phyloP scores from a whole-genome alignment of 2,329 filamentous ascomycete genomes.

The Penicillium janthinellum region DNA sequence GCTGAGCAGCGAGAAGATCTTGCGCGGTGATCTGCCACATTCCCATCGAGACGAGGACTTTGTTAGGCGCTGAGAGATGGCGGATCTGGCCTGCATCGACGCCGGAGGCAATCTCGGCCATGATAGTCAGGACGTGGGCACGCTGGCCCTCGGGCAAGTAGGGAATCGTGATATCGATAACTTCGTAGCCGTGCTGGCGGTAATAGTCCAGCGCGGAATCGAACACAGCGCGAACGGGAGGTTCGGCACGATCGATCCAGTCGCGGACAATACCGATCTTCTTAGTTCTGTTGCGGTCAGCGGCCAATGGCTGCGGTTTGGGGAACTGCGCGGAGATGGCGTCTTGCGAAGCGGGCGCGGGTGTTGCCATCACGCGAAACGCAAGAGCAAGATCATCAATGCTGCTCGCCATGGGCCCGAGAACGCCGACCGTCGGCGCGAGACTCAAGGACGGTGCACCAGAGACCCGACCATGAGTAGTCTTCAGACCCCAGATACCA shows the following conservation, averaged over 20 bases:
- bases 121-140: slow-evolving; percentile 76
- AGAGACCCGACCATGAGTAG: slow-evolving; percentile 70
- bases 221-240: slow-evolving; percentile 64
- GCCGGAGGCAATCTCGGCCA: slow-evolving; percentile 66
- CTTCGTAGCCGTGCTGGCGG: slow-evolving; percentile 40
- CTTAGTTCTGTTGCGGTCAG: slow-evolving; percentile 48
- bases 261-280: slow-evolving; percentile 69
- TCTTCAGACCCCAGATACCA: slow-evolving; percentile 79
- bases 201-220: slow-evolving; percentile 62
- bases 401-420: slow-evolving; percentile 74
- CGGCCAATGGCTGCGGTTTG: slow-evolving; percentile 47
- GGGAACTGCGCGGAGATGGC: slow-evolving; percentile 65
- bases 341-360: slow-evolving; percentile 61
- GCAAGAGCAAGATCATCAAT: slow-evolving; percentile 77
- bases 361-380: slow-evolving; percentile 77
- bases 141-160: slow-evolving; percentile 69
- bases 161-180: slow-evolving; percentile 55
- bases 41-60: slow-evolving; percentile 65
- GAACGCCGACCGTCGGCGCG: slow-evolving; percentile 65
- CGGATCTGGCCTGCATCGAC: slow-evolving; percentile 55
- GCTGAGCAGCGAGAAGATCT: slow-evolving; percentile 73
- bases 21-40: slow-evolving; percentile 64
- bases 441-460: slow-evolving; percentile 60
- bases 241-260: slow-evolving; percentile 71
- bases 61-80: slow-evolving; percentile 66